Base-by-base conservation (phyloP, 2,329 filamentous ascomycete species). In the Fusarium heterosporum region DNA sequence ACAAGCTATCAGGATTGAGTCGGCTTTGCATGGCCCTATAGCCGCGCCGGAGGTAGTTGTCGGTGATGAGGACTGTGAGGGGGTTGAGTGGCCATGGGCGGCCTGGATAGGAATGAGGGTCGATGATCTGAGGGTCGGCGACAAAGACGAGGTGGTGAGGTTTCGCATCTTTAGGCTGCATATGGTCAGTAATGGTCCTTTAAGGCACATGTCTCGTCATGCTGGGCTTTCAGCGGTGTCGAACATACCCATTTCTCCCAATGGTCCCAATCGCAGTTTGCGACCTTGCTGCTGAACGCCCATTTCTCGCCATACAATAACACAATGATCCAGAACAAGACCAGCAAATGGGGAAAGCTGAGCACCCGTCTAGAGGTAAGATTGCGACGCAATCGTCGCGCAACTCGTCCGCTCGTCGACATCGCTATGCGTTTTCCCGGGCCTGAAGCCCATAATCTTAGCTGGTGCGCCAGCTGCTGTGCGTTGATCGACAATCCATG, bases 41-140 rank as follows among this genome's bases (percentile, higher is more conserved):
- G 10, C 91, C 89, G 40, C 94, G 89, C 39, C 90, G 89, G 66
- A 99, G 86, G 78, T 97, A 99, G 74, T 93, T 91, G 78, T 99
- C 96, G 55, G 94, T 96, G 71, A 97, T 79, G 26, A 79, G 74
- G 36, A 85, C 76, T 6, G 85, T 88, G 36, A 88, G 66, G 12
- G 84, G 77, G 62, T 81, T 84, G 17, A 89, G 74, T 26, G 85
- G 83, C 84, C 86, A 88, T 9, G 86, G 86, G 25, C 94, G 89
- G 70, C 91, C 93, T 4, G 93, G 93, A 74, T 97, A 97, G n/a
- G 93, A 96, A 78, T 97, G 93, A 54, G 93, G 92, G 78, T 97
- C 94, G 74, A 96, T 93, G 59, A 97, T 85, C 77, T 97, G 94
- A 41, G 94, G 94, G 75, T 97, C 94, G 62, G 94, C 93, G 69